Base-by-base conservation (phyloP, 2,329 filamentous ascomycete species). In the Microsporum audouinii region DNA sequence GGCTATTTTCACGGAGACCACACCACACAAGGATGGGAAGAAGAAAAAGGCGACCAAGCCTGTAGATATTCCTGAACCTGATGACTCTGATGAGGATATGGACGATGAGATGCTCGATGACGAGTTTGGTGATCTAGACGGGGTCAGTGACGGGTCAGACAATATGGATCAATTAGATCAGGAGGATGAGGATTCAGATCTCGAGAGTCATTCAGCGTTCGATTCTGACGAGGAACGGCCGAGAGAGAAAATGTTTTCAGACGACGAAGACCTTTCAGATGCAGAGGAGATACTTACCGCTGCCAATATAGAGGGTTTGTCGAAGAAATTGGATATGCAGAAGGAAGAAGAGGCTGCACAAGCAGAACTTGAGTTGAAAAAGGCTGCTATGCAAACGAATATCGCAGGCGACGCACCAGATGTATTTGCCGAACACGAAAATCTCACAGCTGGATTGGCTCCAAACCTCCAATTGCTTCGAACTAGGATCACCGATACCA, bases 231-330 rank as follows among this genome's bases (percentile, higher is more conserved):
- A 84, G 49, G 83, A 84, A 34, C 77, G 77, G 59, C 75, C 73
- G 71, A 80, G 75, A 71, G 81, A 81, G 68, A 84, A 86, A 65
- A 89, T 96, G 80, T 99, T 95, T 80, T 97, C 94, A 0, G 94
- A 97, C 65, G 92, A 97, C 70, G 91, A 95, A 68, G 89, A 92
- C 65, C 87, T 91, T 58, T 91, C 88, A 0, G 90, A 95, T 68
- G 87, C 85, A 3, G 90, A 96, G 75, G 91, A 96, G 76, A 87
- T 86, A 72, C 82, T 99, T 66, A 99, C 90, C 58, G 91, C 91
- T 1, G 94, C 94, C 64, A 99, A 99, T 74, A 97, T 99, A 65
- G 94, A 88, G 68, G 94, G 94, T 62, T 78, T 99, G 61, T 91
- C 92, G 60, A 82, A 85, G 68, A 92, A 91, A 73, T 76, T 99